A percentile compares a stretch with the other conserved stretches of the same genome.
Conservation (phyloP, 2,329 filamentous ascomycete genomes). For the Podosphaera xanthii region DNA sequence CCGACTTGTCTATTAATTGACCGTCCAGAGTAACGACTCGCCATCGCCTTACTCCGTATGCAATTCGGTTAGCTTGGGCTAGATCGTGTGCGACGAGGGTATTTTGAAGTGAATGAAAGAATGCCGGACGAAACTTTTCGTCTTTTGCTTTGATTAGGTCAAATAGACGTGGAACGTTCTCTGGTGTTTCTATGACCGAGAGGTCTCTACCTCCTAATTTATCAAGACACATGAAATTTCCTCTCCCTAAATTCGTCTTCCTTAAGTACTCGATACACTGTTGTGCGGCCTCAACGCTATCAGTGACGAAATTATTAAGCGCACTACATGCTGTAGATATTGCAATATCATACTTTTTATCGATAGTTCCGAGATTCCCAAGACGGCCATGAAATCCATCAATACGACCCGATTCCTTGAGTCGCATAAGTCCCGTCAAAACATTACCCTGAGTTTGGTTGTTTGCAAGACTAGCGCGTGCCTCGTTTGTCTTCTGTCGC, state of each 20-base stretch:
- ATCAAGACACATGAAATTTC: constrained; percentile 91
- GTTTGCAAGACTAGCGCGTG: constrained; percentile 67
- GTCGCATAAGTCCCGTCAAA: constrained; percentile 70
- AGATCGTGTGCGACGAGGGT: constrained; percentile 83
- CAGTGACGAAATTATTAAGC: constrained; percentile 90
- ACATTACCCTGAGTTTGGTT: constrained; percentile 89
- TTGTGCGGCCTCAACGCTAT: constrained; percentile 85
- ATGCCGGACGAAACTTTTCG: constrained; percentile 67
- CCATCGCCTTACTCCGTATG: constrained; percentile 84
- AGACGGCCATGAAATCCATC: constrained; percentile 92
- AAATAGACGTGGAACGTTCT: constrained; percentile 78
- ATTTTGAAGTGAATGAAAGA: constrained; percentile 88
- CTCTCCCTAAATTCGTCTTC: constrained; percentile 90
- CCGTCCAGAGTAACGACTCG: constrained; percentile 88
- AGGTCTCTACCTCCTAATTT: constrained; percentile 62
- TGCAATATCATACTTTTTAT: constrained; percentile 86
- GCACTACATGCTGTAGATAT: constrained; percentile 87
- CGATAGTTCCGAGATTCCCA: constrained; percentile 82
- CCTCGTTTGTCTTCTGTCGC: constrained; percentile 88
- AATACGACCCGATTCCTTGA: constrained; percentile 89
- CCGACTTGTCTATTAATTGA: constrained; percentile 90
- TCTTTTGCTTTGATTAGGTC: constrained; percentile 81
- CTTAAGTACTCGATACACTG: constrained; percentile 95
- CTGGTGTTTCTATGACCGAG: constrained; percentile 63
- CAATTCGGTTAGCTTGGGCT: constrained; percentile 90